Evolutionary conservation across 495 filamentous ascomycete genomes (phyloP), one percentile per base, ranked within the genome.

Genomic region (Penicillium manginii): DNA sequence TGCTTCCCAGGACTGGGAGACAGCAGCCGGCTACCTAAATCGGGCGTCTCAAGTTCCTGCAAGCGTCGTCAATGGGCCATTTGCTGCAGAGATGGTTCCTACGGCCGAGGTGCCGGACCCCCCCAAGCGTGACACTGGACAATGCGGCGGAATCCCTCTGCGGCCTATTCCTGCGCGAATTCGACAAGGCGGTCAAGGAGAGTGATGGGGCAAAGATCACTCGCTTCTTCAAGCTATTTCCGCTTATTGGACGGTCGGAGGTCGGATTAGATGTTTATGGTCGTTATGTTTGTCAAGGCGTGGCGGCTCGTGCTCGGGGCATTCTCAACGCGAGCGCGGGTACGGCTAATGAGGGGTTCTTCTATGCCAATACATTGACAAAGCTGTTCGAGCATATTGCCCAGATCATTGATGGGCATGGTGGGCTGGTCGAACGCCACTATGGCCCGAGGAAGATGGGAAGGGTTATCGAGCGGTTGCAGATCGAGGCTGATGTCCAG

Each of bases 1-100:
- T 12, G 94, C 92, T 2, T 89, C 96, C 39, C 94, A 98, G 73
- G 96, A 98, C 74, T 98, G 96, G 96, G 94, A 98, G 76, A 93
- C 88, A 1, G 94, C 94, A 4, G 94, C 94, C 39, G 88, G 83
- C 33, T 98, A 97, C 71, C 81, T 98, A 42, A 84, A 87, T 50
- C 87, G 94, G 11, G 91, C 96, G 4, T 82, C 84, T 42, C 84
- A 88, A 61, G 88, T 98, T 40, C 92, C 94, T 1, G 74, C 83
- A 17, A 81, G 88, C 0, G 92, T 97, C 58, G 79, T 93, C 45
- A 78, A 88, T 52, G 90, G 96, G 2, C 82, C 84, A n/a, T 98
- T 98, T 67, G 94, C 94, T 1, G 91, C 91, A 37, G 85, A 89
- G 58, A 93, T 96, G 72, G 96, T 98, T 15, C 93, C 94, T 1